A percentile compares a stretch with the other conserved stretches of the same genome.
Conservation (phyloP, 768 basidiomycete species). For the Mycena pura region DNA sequence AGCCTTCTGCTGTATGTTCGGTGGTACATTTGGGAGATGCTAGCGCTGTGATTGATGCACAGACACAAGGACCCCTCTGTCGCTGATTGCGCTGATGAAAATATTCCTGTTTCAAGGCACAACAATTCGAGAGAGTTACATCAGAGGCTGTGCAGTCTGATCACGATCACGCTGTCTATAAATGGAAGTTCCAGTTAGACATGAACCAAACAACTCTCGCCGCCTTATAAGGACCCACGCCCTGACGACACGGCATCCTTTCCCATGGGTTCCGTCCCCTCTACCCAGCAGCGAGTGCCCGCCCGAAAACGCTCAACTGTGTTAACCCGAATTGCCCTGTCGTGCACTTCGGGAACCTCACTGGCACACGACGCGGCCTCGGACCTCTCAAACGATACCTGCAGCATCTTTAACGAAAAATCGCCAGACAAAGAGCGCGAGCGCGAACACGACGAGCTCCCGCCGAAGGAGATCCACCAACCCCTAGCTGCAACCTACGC, state of each 20-base stretch:
- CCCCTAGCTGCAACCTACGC: constrained; percentile 47
- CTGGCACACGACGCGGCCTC: constrained; percentile 45
- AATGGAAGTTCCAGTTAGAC: constrained; percentile 21
- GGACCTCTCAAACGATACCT: constrained; percentile 47
- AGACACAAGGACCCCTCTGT: too few species aligned
- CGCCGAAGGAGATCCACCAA: constrained; percentile 12
- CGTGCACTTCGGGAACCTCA: constrained; percentile 43
- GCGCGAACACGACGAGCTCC: too few species aligned
- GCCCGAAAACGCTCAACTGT: constrained; percentile 39
- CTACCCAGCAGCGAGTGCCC: constrained; percentile 29
- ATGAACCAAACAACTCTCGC: constrained; percentile 9
- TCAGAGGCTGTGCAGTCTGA: too few species aligned
- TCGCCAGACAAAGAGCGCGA: constrained; percentile 13
- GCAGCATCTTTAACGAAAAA: constrained; percentile 38
- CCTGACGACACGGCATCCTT: constrained; percentile 1
- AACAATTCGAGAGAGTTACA: too few species aligned
- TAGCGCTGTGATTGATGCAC: too few species aligned
- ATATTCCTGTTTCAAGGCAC: too few species aligned
- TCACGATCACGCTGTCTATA: too few species aligned
- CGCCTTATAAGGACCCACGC: constrained; percentile 12
- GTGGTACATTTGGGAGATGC: too few species aligned
- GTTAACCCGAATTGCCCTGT: constrained; percentile 48
- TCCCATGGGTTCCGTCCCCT: constrained; percentile 40
- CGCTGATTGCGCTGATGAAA: too few species aligned
- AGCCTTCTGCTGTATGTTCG: too few species aligned